Conservation (phyloP, 1,284 basidiomycete species). For the Moesziomyces sp. region DNA sequence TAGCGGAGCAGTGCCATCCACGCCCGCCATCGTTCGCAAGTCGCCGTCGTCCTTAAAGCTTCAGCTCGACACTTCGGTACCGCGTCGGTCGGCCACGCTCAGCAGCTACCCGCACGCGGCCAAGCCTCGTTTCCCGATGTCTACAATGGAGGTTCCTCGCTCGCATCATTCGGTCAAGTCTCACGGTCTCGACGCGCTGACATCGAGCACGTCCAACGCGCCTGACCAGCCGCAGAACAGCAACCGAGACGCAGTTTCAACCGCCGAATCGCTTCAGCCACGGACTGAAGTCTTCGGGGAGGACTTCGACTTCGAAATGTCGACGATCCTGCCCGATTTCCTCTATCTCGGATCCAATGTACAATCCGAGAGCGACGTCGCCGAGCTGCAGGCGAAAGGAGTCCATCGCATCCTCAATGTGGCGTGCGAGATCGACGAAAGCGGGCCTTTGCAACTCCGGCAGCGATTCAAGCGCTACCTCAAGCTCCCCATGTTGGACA, state of each 20-base stretch:
- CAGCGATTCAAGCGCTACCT: constrained; percentile 79
- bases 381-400: constrained; percentile 78
- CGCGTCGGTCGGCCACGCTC: constrained; percentile 33
- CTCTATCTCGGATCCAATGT: constrained; percentile 90
- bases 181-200: background rate
- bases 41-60: constrained; percentile 31
- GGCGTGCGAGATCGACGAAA: constrained; percentile 75
- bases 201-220: background rate
- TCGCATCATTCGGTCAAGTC: background rate
- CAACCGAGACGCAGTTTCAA: background rate
- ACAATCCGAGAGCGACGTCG: constrained; percentile 78
- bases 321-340: constrained; percentile 82
- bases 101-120: constrained; percentile 28
- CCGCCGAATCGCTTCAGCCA: constrained; percentile 1
- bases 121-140: background rate
- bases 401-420: constrained; percentile 90
- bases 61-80: constrained; percentile 36
- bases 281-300: constrained; percentile 14
- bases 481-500: constrained; percentile 91
- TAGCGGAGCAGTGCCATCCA: constrained; percentile 5
- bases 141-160: background rate
- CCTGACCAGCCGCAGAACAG: background rate
- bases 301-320: constrained; percentile 45
- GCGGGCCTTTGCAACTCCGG: constrained; percentile 28
- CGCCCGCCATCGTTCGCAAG: constrained; percentile 8